Evolutionary conservation across 2,329 filamentous ascomycete genomes (phyloP), one percentile per base, ranked within the genome.

Genomic region (Sporothrix mexicana): DNA sequence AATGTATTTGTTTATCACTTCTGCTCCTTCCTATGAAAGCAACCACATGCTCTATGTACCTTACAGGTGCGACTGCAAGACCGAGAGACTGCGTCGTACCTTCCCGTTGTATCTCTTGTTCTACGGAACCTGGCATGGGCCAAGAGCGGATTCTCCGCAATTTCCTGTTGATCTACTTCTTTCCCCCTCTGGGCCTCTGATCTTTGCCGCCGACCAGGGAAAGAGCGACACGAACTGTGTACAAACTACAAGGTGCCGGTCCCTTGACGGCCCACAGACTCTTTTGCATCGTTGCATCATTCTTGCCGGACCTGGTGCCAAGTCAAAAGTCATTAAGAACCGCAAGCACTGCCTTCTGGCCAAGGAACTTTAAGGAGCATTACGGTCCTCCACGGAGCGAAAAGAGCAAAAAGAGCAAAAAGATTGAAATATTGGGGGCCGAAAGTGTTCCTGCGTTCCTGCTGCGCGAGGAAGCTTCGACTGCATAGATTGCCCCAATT

Each of bases 161-260:
- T 57, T 57, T 8, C 15, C 30, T 57, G n/a, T 23, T 43, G 49
- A 69, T 69, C 59, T n/a, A n/a, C 49, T 45, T 36, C 15, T 30
- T 51, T 36, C 7, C 30, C 45, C 49, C 49, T 51, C 49, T 53
- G 30, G 30, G 30, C 67, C 17, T 45, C 25, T 67, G 13, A 23
- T n/a, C 57, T 62, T 67, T 23, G 15, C 20, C 64, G 13, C 47
- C n/a, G 47, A 67, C 23, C 64, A 67, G 45, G 64, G 45, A 67
- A 49, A 15, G 45, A 36, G 20, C 64, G 64, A 25, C 7, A 36
- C 30, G 7, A 36, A 36, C 30, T 36, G 7, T 36, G 30, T 36
- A 13, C 41, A 51, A 45, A 23, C 45, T 17, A 20, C 45, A 36
- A n/a, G 23, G 12, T 17, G 13, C 64, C 43, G 23, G 41, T 49